Conservation (phyloP, 257 asterid genomes). For the Echium plantagineum region DNA sequence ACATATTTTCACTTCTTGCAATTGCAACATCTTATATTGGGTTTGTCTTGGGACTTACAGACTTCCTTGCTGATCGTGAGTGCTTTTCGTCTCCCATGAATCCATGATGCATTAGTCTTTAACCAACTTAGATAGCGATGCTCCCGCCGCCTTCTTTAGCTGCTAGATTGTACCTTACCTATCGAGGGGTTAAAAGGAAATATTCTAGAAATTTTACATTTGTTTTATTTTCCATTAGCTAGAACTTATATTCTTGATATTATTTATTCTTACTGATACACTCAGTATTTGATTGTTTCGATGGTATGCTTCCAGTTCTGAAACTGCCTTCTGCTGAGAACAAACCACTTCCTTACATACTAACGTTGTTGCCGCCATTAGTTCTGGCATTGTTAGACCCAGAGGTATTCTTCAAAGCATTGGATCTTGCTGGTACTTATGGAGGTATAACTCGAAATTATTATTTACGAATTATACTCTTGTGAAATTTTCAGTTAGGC, state of each 20-base stretch:
- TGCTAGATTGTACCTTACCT: too few species aligned
- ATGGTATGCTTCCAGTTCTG: constrained; percentile 48
- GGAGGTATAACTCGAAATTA: constrained; percentile 44
- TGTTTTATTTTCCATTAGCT: too few species aligned
- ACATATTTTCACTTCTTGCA: constrained; percentile 69
- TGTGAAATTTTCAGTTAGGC: not conserved
- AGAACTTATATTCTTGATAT: too few species aligned
- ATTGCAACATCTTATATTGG: constrained; percentile 77
- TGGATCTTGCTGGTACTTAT: constrained; percentile 93
- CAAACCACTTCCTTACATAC: constrained; percentile 52
- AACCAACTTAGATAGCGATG: too few species aligned
- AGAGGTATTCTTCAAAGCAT: constrained; percentile 85
- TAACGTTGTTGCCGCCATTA: constrained; percentile 65
- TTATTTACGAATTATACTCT: not conserved
- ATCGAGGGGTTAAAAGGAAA: too few species aligned
- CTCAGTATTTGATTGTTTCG: constrained; percentile 7
- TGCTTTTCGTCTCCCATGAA: constrained; percentile 4
- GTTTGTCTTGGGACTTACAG: constrained; percentile 71
- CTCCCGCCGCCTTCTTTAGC: too few species aligned
- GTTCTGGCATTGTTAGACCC: constrained; percentile 67
- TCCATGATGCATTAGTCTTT: not conserved
- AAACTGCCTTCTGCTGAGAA: constrained; percentile 56
- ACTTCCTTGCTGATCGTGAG: constrained; percentile 85
- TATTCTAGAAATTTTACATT: too few species aligned
- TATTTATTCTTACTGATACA: too few species aligned